phyloP scores from a whole-genome alignment of 306 rosid genomes.

The Corylus avellana region DNA sequence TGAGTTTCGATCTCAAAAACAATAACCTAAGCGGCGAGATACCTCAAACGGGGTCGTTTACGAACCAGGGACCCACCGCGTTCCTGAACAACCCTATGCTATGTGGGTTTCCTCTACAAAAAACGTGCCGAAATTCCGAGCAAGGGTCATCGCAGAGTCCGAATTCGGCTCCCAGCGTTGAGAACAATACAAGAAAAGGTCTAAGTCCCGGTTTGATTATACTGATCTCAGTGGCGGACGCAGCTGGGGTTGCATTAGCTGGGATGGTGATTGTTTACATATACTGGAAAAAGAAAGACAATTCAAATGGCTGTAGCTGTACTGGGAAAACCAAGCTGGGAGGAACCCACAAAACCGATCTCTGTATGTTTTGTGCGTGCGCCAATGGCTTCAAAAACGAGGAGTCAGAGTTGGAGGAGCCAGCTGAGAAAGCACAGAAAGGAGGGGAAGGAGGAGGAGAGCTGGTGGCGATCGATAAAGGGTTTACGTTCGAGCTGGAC shows the following conservation, averaged over 20 bases:
- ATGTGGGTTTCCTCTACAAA: constrained; percentile 91
- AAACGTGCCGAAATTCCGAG: constrained; percentile 46
- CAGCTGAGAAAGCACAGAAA: constrained; percentile 36
- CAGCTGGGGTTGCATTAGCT: constrained; percentile 72
- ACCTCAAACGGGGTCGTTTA: constrained; percentile 89
- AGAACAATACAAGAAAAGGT: constrained; percentile 36
- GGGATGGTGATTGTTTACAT: constrained; percentile 71
- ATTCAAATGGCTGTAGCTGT: constrained; percentile 77
- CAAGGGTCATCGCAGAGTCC: constrained; percentile 46
- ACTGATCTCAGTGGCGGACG: constrained; percentile 81
- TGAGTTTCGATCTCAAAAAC: constrained; percentile 78
- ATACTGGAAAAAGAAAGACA: constrained; percentile 82
- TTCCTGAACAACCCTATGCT: constrained; percentile 72
- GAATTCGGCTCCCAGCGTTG: constrained; percentile 25
- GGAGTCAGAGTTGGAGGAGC: constrained; percentile 72
- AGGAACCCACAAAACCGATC: constrained; percentile 34
- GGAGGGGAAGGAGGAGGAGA: constrained; percentile 63
- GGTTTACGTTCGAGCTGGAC: constrained; percentile 85
- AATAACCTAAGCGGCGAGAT: constrained; percentile 84
- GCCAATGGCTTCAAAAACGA: constrained; percentile 55
- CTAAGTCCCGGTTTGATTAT: constrained; percentile 74
- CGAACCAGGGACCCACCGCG: constrained; percentile 94
- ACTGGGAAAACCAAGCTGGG: constrained; percentile 66
- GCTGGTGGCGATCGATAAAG: constrained; percentile 87
- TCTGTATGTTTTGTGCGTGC: constrained; percentile 49